phyloP scores from a whole-genome alignment of 73 alveolate genomes.

The Symbiodinium natans region DNA sequence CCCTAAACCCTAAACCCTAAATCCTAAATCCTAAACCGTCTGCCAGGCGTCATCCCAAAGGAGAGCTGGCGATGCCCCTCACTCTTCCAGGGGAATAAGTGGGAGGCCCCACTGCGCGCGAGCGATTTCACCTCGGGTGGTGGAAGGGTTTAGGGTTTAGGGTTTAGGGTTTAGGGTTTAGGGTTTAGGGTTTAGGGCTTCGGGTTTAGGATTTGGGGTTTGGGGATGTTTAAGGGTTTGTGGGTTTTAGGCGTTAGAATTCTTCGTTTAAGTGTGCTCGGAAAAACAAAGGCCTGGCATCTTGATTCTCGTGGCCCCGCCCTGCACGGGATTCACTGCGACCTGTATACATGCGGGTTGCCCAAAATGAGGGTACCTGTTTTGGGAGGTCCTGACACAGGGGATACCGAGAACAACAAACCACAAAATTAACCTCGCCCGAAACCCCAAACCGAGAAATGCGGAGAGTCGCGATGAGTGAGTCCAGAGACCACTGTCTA shows the following conservation, averaged over 20 bases:
- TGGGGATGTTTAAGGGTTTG: not conserved
- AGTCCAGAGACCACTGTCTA: not conserved
- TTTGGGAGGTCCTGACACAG: too few species aligned
- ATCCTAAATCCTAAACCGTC: not conserved
- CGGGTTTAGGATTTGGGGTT: not conserved
- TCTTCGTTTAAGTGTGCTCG: too few species aligned
- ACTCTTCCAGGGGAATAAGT: constrained; percentile 21
- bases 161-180: not conserved
- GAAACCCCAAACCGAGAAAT: too few species aligned
- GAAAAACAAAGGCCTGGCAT: too few species aligned
- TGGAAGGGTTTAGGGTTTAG: not conserved
- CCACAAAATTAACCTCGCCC: too few species aligned
- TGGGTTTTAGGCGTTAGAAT: too few species aligned
- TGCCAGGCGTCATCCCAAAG: constrained; percentile 25
- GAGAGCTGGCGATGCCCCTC: constrained; percentile 51
- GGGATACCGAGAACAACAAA: too few species aligned
- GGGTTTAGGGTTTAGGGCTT: not conserved
- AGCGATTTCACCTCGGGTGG: not conserved
- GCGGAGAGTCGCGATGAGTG: not conserved
- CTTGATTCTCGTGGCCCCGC: too few species aligned
- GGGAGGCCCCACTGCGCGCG: constrained; percentile 50
- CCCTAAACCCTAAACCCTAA: not conserved
- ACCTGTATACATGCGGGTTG: too few species aligned
- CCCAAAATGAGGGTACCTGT: too few species aligned
- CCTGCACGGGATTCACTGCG: too few species aligned